A percentile compares a stretch with the other conserved stretches of the same genome.
Conservation (phyloP, 1,139 yeast species). For the Kodamaea alishanica region DNA sequence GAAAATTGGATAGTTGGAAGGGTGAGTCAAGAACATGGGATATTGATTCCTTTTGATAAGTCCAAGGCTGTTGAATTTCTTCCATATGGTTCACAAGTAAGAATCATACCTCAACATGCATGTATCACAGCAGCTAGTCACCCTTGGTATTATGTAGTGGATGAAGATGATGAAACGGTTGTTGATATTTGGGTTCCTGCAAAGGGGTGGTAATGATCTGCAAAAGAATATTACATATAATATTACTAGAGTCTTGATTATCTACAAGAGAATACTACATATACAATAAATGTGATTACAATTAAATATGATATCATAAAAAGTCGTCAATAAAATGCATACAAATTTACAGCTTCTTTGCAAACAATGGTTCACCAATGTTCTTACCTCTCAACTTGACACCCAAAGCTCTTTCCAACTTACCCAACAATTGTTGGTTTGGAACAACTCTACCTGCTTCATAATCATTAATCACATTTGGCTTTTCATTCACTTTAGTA, state of each 20-base stretch:
- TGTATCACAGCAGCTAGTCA: slow-evolving; percentile 70
- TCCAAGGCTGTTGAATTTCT: slow-evolving; percentile 29
- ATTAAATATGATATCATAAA: neutral
- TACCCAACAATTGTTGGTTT: slow-evolving; percentile 88
- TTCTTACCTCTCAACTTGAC: slow-evolving; percentile 94
- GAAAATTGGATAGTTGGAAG: slow-evolving; percentile 56
- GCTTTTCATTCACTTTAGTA: slow-evolving; percentile 91
- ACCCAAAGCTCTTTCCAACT: slow-evolving; percentile 91
- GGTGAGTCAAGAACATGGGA: slow-evolving; percentile 65
- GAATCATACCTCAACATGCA: slow-evolving; percentile 66
- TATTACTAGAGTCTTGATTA: too few species aligned
- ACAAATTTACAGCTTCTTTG: slow-evolving; percentile 52
- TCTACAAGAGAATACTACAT: too few species aligned
- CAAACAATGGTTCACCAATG: slow-evolving; percentile 87
- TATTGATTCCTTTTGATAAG: slow-evolving; percentile 39
- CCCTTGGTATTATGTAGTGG: slow-evolving; percentile 56
- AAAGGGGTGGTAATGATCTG: slow-evolving; percentile 43
- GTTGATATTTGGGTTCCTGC: slow-evolving; percentile 72
- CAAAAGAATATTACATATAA: neutral
- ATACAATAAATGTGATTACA: too few species aligned
- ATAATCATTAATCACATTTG: slow-evolving; percentile 90
- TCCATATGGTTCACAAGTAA: slow-evolving; percentile 53
- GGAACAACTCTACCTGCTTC: slow-evolving; percentile 97
- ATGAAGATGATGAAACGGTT: slow-evolving; percentile 46
- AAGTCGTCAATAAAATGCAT: neutral